Percentiles rank a stretch among this genome's conserved stretches.
Evolutionary conservation across 2,329 filamentous ascomycete species (phyloP).

Genomic region (Cercospora zeae-maydis): DNA sequence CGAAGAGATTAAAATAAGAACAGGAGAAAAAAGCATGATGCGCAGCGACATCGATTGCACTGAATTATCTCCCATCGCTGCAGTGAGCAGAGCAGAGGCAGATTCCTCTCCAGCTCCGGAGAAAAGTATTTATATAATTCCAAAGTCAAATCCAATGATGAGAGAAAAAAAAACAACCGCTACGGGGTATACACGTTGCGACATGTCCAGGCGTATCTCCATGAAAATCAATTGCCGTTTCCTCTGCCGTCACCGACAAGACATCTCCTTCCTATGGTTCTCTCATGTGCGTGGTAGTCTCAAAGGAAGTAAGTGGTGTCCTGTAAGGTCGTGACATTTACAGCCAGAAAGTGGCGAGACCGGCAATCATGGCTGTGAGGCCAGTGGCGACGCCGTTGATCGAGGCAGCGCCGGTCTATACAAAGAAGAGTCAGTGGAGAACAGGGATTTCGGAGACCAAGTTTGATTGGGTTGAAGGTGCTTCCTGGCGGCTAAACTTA

Average conservation of each 20-base stretch:
- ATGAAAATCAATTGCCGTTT: background rate
- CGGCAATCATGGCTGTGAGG: slow-evolving; percentile 12
- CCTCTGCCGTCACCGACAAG: background rate
- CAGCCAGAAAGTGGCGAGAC: slow-evolving; percentile 9
- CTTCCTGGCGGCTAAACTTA: no score
- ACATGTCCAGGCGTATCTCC: background rate
- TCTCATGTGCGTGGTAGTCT: background rate
- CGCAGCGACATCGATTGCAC: slow-evolving; percentile 1
- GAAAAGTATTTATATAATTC: no score
- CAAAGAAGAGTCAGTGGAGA: background rate
- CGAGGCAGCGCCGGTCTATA: slow-evolving; percentile 11
- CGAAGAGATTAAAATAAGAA: background rate
- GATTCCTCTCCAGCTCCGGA: background rate
- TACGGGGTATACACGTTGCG: background rate
- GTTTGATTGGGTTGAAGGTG: background rate
- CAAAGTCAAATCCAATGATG: background rate
- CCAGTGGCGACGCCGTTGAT: slow-evolving; percentile 10
- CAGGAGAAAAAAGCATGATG: background rate
- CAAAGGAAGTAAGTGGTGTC: background rate
- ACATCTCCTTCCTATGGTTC: background rate
- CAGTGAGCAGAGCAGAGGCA: background rate
- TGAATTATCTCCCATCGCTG: slow-evolving; percentile 5
- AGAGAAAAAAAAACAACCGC: background rate
- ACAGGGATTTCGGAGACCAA: background rate
- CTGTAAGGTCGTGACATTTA: background rate